Conservation (phyloP, 345 rosid genomes). For the Citrus mangshanensis region DNA sequence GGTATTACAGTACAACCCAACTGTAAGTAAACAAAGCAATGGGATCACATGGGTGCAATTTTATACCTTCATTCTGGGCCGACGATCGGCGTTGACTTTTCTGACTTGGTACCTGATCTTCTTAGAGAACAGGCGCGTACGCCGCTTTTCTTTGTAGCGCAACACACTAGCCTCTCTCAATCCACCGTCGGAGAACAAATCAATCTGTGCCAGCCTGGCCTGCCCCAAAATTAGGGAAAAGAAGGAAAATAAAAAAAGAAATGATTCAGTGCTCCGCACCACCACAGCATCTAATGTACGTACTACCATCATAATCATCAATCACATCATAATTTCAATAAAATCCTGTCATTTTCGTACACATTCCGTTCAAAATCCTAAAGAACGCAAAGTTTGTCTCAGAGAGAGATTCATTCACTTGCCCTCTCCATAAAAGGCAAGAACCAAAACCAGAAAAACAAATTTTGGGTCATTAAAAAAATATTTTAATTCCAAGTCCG, state of each 20-base stretch:
- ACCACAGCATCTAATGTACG: neutral
- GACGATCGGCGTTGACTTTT: slow-evolving; percentile 81
- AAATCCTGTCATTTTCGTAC: neutral
- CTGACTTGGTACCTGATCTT: slow-evolving; percentile 92
- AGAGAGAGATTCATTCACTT: neutral
- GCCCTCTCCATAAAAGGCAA: neutral
- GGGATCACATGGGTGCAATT: neutral
- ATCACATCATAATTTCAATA: neutral
- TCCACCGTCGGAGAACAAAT: slow-evolving; percentile 63
- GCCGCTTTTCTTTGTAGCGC: slow-evolving; percentile 89
- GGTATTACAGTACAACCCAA: neutral
- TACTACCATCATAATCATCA: neutral
- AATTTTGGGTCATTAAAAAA: neutral
- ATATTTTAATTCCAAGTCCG: neutral
- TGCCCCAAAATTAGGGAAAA: slow-evolving; percentile 25
- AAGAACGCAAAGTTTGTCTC: neutral
- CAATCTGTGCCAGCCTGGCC: slow-evolving; percentile 79
- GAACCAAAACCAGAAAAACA: neutral
- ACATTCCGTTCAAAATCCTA: neutral
- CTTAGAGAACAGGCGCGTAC: slow-evolving; percentile 79
- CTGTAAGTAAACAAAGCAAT: no score
- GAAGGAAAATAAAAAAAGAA: neutral
- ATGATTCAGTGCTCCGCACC: slow-evolving; percentile 5
- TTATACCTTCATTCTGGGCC: slow-evolving; percentile 88
- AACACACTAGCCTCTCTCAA: slow-evolving; percentile 82